These are phyloP conservation scores for Orobanche coerulescens DNA, from an alignment of 257 asterid genomes.

Conservation along the genomic window DNA sequence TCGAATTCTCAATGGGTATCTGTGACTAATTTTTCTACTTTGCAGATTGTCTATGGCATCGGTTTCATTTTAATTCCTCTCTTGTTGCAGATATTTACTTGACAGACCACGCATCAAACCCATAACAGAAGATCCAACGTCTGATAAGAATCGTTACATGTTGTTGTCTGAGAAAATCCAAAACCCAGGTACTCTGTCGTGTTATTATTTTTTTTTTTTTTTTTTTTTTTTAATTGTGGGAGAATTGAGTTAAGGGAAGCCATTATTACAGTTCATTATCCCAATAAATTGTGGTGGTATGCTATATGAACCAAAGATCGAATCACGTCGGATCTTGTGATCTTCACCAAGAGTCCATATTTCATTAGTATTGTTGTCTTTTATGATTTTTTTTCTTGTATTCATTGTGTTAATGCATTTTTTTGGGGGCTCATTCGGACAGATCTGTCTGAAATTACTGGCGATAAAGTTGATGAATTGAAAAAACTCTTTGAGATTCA, in stretches of 20 bases:
- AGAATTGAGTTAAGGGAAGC: background rate
- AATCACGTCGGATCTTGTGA: too few species aligned
- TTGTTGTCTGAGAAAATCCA: conserved; percentile 66
- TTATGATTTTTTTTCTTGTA: background rate
- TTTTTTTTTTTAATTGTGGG: background rate
- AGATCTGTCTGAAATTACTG: conserved; percentile 81
- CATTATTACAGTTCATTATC: too few species aligned
- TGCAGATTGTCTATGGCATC: background rate
- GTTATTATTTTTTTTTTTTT: background rate
- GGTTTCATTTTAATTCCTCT: background rate
- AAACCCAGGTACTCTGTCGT: conserved; percentile 37
- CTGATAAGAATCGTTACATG: conserved; percentile 55
- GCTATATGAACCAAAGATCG: too few species aligned
- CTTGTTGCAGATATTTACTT: conserved; percentile 55
- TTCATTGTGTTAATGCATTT: background rate
- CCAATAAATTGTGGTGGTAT: too few species aligned
- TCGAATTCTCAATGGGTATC: conserved; percentile 67
- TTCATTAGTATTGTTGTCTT: too few species aligned
- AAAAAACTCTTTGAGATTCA: conserved; percentile 58
- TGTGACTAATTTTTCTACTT: background rate
- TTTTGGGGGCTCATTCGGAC: conserved; percentile 17
- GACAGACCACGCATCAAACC: conserved; percentile 84
- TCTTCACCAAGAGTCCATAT: too few species aligned
- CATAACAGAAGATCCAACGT: conserved; percentile 67
- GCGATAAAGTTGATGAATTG: conserved; percentile 56